Base-by-base conservation (phyloP, 31 red algal species). In the Porphyra umbilicalis region DNA sequence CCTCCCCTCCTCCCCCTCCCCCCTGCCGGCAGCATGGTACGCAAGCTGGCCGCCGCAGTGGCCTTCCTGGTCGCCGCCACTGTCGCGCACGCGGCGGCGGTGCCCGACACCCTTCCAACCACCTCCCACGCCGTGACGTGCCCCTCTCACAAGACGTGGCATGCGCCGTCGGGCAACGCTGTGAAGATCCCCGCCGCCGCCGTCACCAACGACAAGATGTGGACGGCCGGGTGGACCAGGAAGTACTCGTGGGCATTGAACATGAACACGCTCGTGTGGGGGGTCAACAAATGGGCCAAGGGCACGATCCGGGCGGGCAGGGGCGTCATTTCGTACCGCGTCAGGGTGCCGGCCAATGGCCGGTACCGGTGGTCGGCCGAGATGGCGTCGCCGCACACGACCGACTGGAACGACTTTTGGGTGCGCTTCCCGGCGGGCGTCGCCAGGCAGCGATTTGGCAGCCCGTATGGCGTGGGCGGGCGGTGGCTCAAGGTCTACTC, bases 401-500 rank as follows among this genome's bases (percentile, higher is more conserved):
- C 57, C 20, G 57, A 71, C 57, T 71, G 25, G 20, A 71, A 71
- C 20, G 57, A 71, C 57, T 71, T 71, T 71, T 71, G 57, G 57
- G 25, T n/a, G 57, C 18, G 25, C 3, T 71, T 71, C 57, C 57
- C 57, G 13, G 57, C 13, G 25, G 57, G 57, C 25, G 14, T 71
- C 2, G 18, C 0, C 57, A 71, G 30, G 25, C 57, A 71, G 20
- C 57, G 57, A 1, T 71, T 71, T 71, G 57, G 57, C 25, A 16
- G 57, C 20, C 7, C 30, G 3, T 6, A n/a, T n/a, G 57, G 20
- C 25, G 57, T 16, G 7, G 57, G 57, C 2, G 25, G 8, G 3
- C 13, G 57, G 57, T 71, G 57, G 57, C 57, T 71, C 57, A 71
- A 71, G 57, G 57, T 71, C 57, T 71, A 71, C 57, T 71, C 57